Base-by-base conservation (phyloP, 352 stramenopile genomes). In the Pythium oligandrum region DNA sequence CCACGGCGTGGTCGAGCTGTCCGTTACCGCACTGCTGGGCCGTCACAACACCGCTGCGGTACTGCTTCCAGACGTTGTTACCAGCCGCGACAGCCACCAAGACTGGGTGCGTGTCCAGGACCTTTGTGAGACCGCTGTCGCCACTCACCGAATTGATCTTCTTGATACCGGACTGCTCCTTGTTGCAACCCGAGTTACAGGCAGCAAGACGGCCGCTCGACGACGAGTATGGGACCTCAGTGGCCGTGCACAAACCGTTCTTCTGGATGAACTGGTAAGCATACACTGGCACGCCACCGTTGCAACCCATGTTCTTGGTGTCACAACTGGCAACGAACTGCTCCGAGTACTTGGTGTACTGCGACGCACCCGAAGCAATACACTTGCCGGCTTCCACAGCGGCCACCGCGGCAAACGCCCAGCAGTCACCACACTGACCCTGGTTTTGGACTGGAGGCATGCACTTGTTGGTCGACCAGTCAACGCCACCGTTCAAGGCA, bases 1-100 rank as follows among this genome's bases (percentile, higher is more conserved):
- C 75, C 11, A 99, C 94, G 26, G 93, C 97, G 68, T 99, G 97
- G 70, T 99, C 96, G 55, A 99, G 80, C 30, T 90, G 71, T 6
- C 81, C 72, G 45, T 88, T 96, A 48, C 78, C 78, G 36, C 71
- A 87, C 9, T 48, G 65, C 43, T 63, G 72, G 35, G 38, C 38
- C 38, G 38, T 42, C 38, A 98, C 69, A 4, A 99, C 88, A 30
- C 97, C 96, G 34, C 73, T 71, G 40, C 73, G 86, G 90, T 99
- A 99, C 60, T 98, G 97, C 81, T 98, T 97, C 74, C 98, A 99
- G n/a, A 78, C 82, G 44, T 78, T 77, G 63, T 97, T 89, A 68
- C 95, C 81, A 1, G 96, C 96, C 36, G 97, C 75, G 35, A 99
- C 96, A 1, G 93, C 96, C 12, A 98, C 83, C 32, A 91, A 87